These are phyloP conservation scores for Pseudogymnoascus verrucosus DNA, from an alignment of 2,329 filamentous ascomycete species.

Conservation along the genomic window DNA sequence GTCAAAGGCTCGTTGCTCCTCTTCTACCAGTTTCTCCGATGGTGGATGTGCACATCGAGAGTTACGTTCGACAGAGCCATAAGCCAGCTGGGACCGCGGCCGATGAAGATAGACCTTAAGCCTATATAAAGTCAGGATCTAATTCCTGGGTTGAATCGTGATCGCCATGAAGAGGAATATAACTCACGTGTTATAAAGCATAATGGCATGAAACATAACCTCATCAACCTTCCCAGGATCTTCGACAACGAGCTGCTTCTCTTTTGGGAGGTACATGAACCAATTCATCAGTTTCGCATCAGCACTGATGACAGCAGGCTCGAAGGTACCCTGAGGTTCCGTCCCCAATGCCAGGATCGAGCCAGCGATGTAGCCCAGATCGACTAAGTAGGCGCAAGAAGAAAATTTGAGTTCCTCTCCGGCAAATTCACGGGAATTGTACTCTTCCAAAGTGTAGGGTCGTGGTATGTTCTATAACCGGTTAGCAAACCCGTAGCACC, in stretches of 20 bases:
- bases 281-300: constrained; percentile 33
- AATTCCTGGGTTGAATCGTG: neutral
- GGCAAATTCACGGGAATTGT: constrained; percentile 30
- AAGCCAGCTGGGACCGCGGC: constrained; percentile 20
- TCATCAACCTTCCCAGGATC: constrained; percentile 31
- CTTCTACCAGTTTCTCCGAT: neutral
- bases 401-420: constrained; percentile 31
- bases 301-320: constrained; percentile 26
- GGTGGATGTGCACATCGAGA: constrained; percentile 18
- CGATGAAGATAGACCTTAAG: constrained; percentile 21
- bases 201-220: constrained; percentile 31
- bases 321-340: constrained; percentile 20
- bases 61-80: constrained; percentile 17
- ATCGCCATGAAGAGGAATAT: neutral
- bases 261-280: constrained; percentile 31
- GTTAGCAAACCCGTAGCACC: constrained; percentile 11
- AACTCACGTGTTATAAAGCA: constrained; percentile 31
- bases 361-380: constrained; percentile 30
- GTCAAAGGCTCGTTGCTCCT: neutral
- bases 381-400: constrained; percentile 33
- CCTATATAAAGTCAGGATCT: constrained; percentile 9
- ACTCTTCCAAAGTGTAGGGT: constrained; percentile 29
- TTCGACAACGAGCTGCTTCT: constrained; percentile 33
- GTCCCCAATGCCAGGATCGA: constrained; percentile 27
- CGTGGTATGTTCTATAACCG: constrained; percentile 28